phyloP scores from a whole-genome alignment of 441 rosid species.

The Adansonia gregorii region DNA sequence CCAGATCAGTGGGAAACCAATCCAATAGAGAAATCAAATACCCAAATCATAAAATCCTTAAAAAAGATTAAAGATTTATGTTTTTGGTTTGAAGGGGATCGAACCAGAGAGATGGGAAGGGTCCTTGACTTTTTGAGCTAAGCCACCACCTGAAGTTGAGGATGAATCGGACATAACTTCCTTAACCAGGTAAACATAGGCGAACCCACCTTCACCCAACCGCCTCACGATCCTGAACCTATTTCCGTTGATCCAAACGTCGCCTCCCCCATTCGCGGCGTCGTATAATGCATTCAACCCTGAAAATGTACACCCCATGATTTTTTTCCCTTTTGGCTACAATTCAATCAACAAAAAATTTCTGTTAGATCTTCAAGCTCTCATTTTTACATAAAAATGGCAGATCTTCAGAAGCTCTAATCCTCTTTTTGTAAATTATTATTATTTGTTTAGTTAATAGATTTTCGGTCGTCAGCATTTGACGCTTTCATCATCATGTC shows the following conservation, averaged over 20 bases:
- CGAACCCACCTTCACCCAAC: conserved; percentile 99
- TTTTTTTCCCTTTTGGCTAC: conserved; percentile 1
- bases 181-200: conserved; percentile 80
- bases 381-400: background rate
- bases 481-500: no score
- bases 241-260: conserved; percentile 98
- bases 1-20: background rate
- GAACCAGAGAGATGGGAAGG: conserved; percentile 87
- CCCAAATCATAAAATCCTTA: conserved; percentile 20
- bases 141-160: conserved; percentile 49
- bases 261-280: conserved; percentile 84
- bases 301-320: conserved; percentile 90
- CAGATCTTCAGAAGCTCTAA: no score
- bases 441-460: no score
- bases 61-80: background rate
- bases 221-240: conserved; percentile 82
- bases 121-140: conserved; percentile 88
- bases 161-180: conserved; percentile 67
- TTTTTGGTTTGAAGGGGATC: background rate
- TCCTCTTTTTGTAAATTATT: no score
- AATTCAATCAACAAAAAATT: background rate
- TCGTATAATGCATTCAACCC: conserved; percentile 94
- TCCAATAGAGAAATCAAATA: background rate
- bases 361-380: conserved; percentile 18
- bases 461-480: no score